Percentiles rank a stretch among this genome's conserved stretches.
phyloP scores from a whole-genome alignment of 768 basidiomycete genomes.

The Naematelia encephala region DNA sequence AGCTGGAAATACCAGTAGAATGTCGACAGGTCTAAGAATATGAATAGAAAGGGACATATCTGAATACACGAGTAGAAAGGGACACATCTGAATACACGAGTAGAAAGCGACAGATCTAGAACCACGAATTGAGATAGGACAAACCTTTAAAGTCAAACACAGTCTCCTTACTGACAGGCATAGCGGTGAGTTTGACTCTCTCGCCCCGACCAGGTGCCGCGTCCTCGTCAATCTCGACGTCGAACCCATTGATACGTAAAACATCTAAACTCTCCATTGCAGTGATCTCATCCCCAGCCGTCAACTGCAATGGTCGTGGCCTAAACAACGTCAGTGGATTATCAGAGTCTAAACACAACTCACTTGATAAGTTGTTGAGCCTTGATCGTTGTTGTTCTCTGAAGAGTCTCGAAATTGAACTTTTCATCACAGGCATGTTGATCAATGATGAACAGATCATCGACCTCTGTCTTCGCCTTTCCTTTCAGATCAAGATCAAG shows the following conservation, averaged over 20 bases:
- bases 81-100: no score
- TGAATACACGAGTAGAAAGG: no score
- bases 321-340: conserved; percentile 53
- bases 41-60: no score
- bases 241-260: conserved; percentile 82
- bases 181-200: conserved; percentile 66
- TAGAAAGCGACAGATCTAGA: neutral
- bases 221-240: conserved; percentile 62
- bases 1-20: no score
- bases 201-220: conserved; percentile 52
- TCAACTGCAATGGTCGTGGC: conserved; percentile 71
- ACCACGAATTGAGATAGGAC: conserved; percentile 5
- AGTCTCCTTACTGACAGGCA: conserved; percentile 87
- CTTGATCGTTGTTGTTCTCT: conserved; percentile 81
- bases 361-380: conserved; percentile 81
- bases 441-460: conserved; percentile 94
- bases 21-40: no score
- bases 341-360: conserved; percentile 33
- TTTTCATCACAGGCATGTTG: conserved; percentile 98
- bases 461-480: conserved; percentile 53
- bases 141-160: conserved; percentile 83
- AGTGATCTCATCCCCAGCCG: conserved; percentile 82
- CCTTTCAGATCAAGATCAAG: conserved; percentile 39
- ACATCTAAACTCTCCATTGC: conserved; percentile 84
- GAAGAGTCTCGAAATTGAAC: conserved; percentile 93